Conservation (phyloP, 805 yeast species). For the Grigorovia jiainica region DNA sequence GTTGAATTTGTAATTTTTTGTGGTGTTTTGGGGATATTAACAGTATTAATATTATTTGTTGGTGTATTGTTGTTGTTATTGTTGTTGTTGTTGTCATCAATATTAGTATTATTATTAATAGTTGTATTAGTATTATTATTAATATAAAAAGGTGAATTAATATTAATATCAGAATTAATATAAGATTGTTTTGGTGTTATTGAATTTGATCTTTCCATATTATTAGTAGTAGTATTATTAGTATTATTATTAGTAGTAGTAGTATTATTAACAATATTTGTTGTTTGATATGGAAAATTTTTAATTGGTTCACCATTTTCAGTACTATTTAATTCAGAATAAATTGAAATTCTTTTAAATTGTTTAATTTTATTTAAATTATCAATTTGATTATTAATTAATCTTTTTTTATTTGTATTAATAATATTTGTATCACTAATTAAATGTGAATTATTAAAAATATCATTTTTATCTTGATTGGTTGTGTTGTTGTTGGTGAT, state of each 20-base stretch:
- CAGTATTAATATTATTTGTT: neutral
- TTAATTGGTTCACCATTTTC: neutral
- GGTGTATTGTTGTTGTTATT: neutral
- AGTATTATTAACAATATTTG: neutral
- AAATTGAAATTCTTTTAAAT: conserved; percentile 2
- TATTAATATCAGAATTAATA: neutral
- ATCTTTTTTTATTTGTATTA: conserved; percentile 15
- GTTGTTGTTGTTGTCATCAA: conserved; percentile 1
- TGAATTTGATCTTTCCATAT: neutral
- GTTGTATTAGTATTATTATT: neutral
- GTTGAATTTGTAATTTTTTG: no score
- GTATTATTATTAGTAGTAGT: neutral
- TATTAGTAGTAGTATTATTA: neutral
- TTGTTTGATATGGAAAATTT: neutral
- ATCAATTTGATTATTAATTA: conserved; percentile 9
- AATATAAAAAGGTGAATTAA: neutral
- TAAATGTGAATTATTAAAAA: neutral
- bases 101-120: neutral
- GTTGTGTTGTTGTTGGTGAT: neutral
- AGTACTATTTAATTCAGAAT: conserved; percentile 3
- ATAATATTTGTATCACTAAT: neutral
- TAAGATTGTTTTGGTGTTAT: neutral
- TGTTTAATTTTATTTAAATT: conserved; percentile 1
- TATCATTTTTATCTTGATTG: neutral
- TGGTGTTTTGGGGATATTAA: no score